Evolutionary conservation across 2,329 filamentous ascomycete genomes (phyloP).

Genomic region (Phyllosticta citribraziliensis): DNA sequence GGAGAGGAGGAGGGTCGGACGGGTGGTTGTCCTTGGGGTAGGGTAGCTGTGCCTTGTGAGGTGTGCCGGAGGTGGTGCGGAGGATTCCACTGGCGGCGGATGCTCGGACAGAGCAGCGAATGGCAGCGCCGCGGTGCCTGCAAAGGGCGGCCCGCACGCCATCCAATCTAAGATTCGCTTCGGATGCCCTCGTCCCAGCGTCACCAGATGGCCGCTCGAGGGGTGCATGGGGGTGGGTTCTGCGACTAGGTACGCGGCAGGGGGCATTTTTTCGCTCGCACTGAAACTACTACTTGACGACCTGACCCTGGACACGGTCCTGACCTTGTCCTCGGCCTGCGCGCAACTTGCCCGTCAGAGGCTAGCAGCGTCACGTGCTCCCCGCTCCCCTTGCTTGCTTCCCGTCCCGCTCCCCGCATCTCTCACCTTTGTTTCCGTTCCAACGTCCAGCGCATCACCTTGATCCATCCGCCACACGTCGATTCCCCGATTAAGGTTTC

Average conservation of each 20-base stretch:
- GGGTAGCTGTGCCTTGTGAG: not conserved
- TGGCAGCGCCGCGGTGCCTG: not conserved
- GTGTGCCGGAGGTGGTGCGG: not conserved
- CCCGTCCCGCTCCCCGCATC: not conserved
- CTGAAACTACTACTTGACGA: no score
- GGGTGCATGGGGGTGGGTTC: no score
- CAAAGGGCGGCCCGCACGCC: not conserved
- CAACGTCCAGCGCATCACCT: not conserved
- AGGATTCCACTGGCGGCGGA: not conserved
- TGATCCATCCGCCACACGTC: not conserved
- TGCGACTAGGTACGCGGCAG: no score
- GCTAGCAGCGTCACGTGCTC: not conserved
- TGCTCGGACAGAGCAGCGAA: not conserved
- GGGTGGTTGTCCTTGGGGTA: not conserved
- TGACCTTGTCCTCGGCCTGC: no score
- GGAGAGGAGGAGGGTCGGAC: not conserved
- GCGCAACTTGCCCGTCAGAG: no score
- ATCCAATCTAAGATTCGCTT: not conserved
- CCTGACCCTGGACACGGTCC: no score
- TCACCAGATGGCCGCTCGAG: not conserved
- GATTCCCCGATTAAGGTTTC: not conserved
- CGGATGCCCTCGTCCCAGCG: constrained; percentile 2
- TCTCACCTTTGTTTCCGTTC: not conserved
- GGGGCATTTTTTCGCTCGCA: no score
- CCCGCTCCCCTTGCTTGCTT: not conserved